Base-by-base conservation (phyloP, 768 basidiomycete species). In the Sporobolomyces pararoseus region DNA sequence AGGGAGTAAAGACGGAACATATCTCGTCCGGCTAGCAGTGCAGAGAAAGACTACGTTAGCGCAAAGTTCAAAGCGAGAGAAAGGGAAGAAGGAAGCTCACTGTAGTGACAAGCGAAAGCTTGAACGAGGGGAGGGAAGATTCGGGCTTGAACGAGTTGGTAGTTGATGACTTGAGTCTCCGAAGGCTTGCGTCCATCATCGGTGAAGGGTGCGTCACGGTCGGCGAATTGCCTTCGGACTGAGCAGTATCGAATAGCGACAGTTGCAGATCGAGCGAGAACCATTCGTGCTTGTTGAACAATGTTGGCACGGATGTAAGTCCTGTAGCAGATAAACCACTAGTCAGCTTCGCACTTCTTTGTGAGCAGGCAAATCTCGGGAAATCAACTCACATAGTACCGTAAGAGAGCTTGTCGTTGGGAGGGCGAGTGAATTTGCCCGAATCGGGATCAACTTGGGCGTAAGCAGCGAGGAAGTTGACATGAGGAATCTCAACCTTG, bases 191-290 rank as follows among this genome's bases (percentile, higher is more conserved):
- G 57, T 25, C 68, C 68, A 39, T 70, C 69, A 29, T 75, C 73
- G 27, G 64, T 62, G 21, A 65, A 63, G 10, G 76, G 77, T 1
- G 77, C 76, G 51, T 78, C 78, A 13, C 68, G 67, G 66, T 78
- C 78, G 31, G 75, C 73, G 68, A 78, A 78, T 51, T 78, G 78
- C 3, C 77, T 32, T 13, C 78, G 71, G 10, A 78, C 65, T 2
- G 76, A 66, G 62, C 75, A 75, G 71, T 78, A 77, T 16, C 78
- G 74, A 50, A 77, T 71, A 10, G 78, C 77, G 47, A 78, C 65
- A 27, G 78, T 78, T 4, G 75, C 76, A 3, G 75, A 75, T 23
- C 76, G 71, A 34, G 77, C 78, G n/a, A 77, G 65, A 51, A 76
- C 73, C 49, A 67, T 63, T 39, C 73, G 54, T 4, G 78, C 75